These are phyloP conservation scores for Halenospora varia DNA, from an alignment of 495 filamentous ascomycete genomes.

Conservation along the genomic window DNA sequence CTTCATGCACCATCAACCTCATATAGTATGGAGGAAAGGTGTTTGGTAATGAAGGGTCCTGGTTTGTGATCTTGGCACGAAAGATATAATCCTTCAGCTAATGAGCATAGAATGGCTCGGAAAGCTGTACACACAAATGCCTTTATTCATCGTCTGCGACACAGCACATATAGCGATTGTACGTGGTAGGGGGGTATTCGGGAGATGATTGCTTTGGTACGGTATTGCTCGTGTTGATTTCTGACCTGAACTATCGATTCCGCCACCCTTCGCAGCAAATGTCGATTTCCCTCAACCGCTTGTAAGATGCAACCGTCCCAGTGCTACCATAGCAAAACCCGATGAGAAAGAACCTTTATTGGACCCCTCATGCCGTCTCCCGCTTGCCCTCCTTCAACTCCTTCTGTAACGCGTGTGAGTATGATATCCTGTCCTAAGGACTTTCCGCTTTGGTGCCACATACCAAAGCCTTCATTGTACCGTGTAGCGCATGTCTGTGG, in stretches of 20 bases:
- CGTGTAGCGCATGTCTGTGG: slow-evolving; percentile 98
- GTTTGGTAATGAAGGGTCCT: slow-evolving; percentile 90
- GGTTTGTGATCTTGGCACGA: slow-evolving; percentile 83
- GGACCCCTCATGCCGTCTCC: slow-evolving; percentile 71
- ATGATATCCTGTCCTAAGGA: not conserved
- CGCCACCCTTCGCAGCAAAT: slow-evolving; percentile 5
- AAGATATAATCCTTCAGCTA: slow-evolving; percentile 87
- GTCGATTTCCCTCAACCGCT: slow-evolving; percentile 11
- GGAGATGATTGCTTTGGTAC: slow-evolving; percentile 7
- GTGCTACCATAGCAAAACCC: slow-evolving; percentile 13
- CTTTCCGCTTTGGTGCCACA: slow-evolving; percentile 33
- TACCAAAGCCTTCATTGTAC: slow-evolving; percentile 97
- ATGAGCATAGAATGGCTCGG: slow-evolving; percentile 69
- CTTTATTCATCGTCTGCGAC: slow-evolving; percentile 32
- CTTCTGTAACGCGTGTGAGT: slow-evolving; percentile 59
- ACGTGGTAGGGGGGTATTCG: slow-evolving; percentile 11
- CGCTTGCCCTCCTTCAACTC: slow-evolving; percentile 96
- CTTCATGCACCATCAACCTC: slow-evolving; percentile 81
- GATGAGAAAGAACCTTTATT: slow-evolving; percentile 9
- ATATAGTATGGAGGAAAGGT: slow-evolving; percentile 54
- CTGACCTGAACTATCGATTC: slow-evolving; percentile 21
- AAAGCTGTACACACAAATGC: slow-evolving; percentile 99
- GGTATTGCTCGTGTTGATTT: slow-evolving; percentile 17
- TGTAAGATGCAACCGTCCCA: slow-evolving; percentile 16
- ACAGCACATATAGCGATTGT: not conserved